A percentile compares a stretch with the other conserved stretches of the same genome.
Conservation (phyloP, 1,284 basidiomycete species). For the Sphaerobolus stellatus region DNA sequence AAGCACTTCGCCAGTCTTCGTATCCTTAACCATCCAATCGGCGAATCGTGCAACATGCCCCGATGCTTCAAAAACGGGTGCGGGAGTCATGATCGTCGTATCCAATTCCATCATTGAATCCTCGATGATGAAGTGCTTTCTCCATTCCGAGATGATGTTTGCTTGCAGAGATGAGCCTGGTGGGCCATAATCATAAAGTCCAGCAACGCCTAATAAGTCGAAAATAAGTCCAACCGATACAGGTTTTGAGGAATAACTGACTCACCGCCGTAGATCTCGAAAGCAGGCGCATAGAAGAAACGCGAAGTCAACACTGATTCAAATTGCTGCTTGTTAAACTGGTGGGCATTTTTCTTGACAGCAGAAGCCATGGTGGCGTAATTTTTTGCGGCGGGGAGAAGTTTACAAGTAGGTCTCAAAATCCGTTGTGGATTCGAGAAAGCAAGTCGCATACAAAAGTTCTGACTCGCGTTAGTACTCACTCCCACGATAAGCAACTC, state of each 20-base stretch:
- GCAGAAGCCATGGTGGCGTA: no score
- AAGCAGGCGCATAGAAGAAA: constrained; percentile 98
- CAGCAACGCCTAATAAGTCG: constrained; percentile 73
- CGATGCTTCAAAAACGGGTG: constrained; percentile 94
- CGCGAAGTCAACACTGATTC: constrained; percentile 88
- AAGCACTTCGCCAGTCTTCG: constrained; percentile 92
- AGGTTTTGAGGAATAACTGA: constrained; percentile 13
- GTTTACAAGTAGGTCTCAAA: no score
- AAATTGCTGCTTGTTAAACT: constrained; percentile 86
- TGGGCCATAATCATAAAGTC: constrained; percentile 94
- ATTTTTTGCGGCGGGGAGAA: no score
- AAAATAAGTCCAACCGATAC: not conserved
- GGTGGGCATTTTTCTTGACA: constrained; percentile 83
- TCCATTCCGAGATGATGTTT: constrained; percentile 97
- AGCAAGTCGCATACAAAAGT: no score
- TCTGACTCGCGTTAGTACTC: no score
- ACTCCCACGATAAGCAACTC: no score
- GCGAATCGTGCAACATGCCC: constrained; percentile 98
- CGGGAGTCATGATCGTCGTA: constrained; percentile 96
- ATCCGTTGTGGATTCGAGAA: no score
- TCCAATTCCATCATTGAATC: constrained; percentile 99
- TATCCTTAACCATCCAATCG: constrained; percentile 99
- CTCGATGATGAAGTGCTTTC: constrained; percentile 97
- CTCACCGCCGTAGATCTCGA: constrained; percentile 96
- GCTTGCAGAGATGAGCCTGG: constrained; percentile 95